Conservation (phyloP, 495 filamentous ascomycete species). For the Pyrenopolyporus hunteri region DNA sequence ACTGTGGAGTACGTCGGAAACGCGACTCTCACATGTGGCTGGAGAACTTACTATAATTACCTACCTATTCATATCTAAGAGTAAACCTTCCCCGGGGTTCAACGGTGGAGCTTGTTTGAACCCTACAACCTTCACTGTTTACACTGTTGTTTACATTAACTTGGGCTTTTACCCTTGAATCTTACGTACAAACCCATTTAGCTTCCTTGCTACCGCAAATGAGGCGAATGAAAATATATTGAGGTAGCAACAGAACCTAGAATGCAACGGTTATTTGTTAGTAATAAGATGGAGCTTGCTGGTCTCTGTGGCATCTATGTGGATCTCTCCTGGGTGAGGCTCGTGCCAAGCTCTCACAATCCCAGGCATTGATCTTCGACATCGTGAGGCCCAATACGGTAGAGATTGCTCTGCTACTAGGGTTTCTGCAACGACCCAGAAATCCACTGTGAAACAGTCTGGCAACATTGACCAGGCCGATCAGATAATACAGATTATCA, state of each 20-base stretch:
- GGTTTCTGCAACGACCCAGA: conserved; percentile 5
- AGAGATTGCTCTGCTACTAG: conserved; percentile 19
- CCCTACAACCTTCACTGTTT: conserved; percentile 14
- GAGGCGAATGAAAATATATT: background rate
- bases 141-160: conserved; percentile 8
- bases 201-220: background rate
- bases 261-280: conserved; percentile 5
- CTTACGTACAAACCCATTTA: background rate
- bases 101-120: conserved; percentile 33
- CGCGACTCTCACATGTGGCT: background rate
- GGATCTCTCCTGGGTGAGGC: conserved; percentile 26
- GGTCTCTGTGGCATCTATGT: too few species aligned
- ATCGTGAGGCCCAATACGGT: conserved; percentile 15
- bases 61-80: background rate
- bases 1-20: conserved; percentile 5
- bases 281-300: conserved; percentile 17
- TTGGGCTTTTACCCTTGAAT: background rate
- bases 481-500: conserved; percentile 19
- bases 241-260: background rate
- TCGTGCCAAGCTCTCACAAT: conserved; percentile 30
- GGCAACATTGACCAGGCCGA: conserved; percentile 11
- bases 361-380: conserved; percentile 23
- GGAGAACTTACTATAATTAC: background rate
- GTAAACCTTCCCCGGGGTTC: conserved; percentile 1
- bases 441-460: conserved; percentile 23